Evolutionary conservation across 2,329 filamentous ascomycete genomes (phyloP).

Genomic region (Aspergillus chevalieri): DNA sequence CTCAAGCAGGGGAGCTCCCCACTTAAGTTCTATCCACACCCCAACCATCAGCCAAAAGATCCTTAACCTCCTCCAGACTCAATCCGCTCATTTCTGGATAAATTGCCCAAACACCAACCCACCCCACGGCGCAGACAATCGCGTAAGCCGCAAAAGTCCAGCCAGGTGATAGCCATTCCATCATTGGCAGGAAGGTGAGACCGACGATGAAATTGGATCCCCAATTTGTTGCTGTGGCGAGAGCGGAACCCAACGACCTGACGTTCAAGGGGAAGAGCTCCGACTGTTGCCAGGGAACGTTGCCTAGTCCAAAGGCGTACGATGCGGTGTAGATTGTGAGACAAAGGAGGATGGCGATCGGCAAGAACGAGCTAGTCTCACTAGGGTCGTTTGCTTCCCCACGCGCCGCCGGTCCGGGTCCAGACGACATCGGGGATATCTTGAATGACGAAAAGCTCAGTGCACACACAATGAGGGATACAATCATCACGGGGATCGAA

Average conservation of each 20-base stretch:
- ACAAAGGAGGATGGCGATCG: conserved; percentile 60
- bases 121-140: conserved; percentile 59
- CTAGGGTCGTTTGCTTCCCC: conserved; percentile 11
- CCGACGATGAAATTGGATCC: conserved; percentile 78
- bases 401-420: conserved; percentile 11
- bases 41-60: conserved; percentile 65
- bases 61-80: conserved; percentile 72
- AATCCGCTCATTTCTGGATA: conserved; percentile 85
- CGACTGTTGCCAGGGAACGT: conserved; percentile 93
- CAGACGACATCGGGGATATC: conserved; percentile 27
- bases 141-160: conserved; percentile 82
- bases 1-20: conserved; percentile 8
- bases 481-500: conserved; percentile 77
- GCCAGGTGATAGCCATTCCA: conserved; percentile 65
- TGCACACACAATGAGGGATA: conserved; percentile 65
- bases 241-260: conserved; percentile 56
- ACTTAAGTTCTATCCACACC: conserved; percentile 52
- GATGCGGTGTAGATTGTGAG: conserved; percentile 79
- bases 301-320: conserved; percentile 82
- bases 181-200: conserved; percentile 80
- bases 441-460: conserved; percentile 64
- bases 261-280: conserved; percentile 73
- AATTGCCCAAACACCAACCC: conserved; percentile 61
- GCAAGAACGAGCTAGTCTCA: conserved; percentile 20
- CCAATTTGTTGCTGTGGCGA: conserved; percentile 77